phyloP scores from a whole-genome alignment of 1,139 yeast species.

The Kurtzmaniella natalensis region DNA sequence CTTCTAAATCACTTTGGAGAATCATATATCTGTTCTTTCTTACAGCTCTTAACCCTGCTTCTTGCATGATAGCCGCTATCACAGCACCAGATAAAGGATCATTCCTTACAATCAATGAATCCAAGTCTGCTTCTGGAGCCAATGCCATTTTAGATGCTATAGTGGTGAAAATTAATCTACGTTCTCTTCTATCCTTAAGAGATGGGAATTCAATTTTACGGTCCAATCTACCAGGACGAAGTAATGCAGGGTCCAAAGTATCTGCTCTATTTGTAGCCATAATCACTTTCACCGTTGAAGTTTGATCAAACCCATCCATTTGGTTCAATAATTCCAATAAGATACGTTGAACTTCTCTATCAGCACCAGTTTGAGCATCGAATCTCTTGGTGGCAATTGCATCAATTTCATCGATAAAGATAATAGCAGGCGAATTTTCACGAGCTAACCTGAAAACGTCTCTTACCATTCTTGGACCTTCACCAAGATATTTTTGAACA shows the following conservation, averaged over 20 bases:
- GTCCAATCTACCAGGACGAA: constrained; percentile 98
- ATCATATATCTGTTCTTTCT: constrained; percentile 97
- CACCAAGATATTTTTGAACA: constrained; percentile 97
- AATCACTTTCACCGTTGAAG: constrained; percentile 91
- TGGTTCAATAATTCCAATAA: constrained; percentile 92
- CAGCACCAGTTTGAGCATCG: constrained; percentile 99
- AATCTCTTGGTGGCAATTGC: constrained; percentile 99
- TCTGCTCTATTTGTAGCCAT: constrained; percentile 99
- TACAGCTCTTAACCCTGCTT: constrained; percentile 97
- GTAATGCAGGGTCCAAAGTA: constrained; percentile 92
- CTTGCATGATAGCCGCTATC: constrained; percentile 99
- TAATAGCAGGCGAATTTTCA: constrained; percentile 94
- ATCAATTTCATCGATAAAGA: constrained; percentile 96
- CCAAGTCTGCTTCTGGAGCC: constrained; percentile 96
- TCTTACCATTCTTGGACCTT: constrained; percentile 99
- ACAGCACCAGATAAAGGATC: constrained; percentile 97
- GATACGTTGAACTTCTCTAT: constrained; percentile 98
- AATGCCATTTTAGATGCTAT: constrained; percentile 97
- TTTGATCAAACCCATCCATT: constrained; percentile 99
- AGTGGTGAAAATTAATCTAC: constrained; percentile 92
- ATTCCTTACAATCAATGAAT: constrained; percentile 88
- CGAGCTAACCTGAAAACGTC: constrained; percentile 96
- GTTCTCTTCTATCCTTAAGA: constrained; percentile 92
- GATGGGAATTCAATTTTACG: constrained; percentile 97
- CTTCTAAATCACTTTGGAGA: constrained; percentile 91